Evolutionary conservation across 768 basidiomycete genomes (phyloP).

Genomic region (Mycena galopus): DNA sequence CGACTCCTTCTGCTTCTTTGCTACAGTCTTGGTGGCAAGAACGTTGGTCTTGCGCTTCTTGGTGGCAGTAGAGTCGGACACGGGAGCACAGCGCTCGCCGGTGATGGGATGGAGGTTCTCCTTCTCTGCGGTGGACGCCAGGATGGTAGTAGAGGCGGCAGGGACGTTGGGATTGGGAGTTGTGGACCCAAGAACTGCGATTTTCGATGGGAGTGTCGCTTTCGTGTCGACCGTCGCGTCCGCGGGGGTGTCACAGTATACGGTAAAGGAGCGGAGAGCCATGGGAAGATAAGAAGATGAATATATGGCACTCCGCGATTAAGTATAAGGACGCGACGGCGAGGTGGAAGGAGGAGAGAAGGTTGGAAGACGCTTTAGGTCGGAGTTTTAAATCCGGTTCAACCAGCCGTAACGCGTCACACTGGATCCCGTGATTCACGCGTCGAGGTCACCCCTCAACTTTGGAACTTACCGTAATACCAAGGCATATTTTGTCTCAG

Average conservation of each 20-base stretch:
- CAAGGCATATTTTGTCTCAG: neutral
- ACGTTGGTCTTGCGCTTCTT: conserved; percentile 79
- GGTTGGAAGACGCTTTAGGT: too few species aligned
- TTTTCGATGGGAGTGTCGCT: conserved; percentile 39
- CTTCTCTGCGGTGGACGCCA: conserved; percentile 68
- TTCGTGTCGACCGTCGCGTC: conserved; percentile 55
- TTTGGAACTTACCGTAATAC: neutral
- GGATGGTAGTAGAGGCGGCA: conserved; percentile 49
- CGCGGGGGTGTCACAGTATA: conserved; percentile 70
- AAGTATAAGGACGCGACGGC: neutral
- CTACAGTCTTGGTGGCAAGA: conserved; percentile 65
- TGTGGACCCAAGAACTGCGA: conserved; percentile 38
- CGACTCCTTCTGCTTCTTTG: conserved; percentile 61
- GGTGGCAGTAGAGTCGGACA: conserved; percentile 45
- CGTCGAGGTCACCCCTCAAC: too few species aligned
- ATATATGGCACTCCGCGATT: neutral
- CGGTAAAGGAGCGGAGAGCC: conserved; percentile 71
- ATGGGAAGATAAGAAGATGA: conserved; percentile 45
- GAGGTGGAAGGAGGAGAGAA: conserved; percentile 7
- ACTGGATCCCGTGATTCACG: neutral
- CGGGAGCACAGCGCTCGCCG: conserved; percentile 66
- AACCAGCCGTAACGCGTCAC: too few species aligned
- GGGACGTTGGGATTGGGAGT: conserved; percentile 38
- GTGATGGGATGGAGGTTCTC: conserved; percentile 85
- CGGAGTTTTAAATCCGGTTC: neutral